Evolutionary conservation across 2,329 filamentous ascomycete species (phyloP).

Genomic region (Leptographium galeiforme): DNA sequence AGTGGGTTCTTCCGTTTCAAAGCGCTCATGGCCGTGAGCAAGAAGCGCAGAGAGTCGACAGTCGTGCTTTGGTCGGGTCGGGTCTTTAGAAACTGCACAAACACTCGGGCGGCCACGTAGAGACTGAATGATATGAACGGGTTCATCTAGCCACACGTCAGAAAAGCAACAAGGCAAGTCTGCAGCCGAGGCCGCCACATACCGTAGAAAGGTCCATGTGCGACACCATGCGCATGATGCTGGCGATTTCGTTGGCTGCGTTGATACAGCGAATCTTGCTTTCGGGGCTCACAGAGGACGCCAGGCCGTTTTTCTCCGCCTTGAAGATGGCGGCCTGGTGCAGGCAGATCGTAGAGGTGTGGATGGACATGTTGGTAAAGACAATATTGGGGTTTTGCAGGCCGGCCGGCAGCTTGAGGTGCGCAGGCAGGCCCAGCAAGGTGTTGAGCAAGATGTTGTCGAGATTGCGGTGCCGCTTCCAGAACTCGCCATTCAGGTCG

Average conservation of each 20-base stretch:
- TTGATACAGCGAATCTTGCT: conserved; percentile 90
- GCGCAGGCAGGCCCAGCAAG: conserved; percentile 65
- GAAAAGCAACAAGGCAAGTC: not conserved
- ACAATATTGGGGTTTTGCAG: conserved; percentile 71
- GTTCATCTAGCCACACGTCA: conserved; percentile 54
- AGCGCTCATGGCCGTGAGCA: conserved; percentile 80
- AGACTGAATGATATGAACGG: conserved; percentile 92
- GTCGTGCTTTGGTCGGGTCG: conserved; percentile 72
- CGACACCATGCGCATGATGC: conserved; percentile 88
- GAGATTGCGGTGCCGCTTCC: conserved; percentile 81
- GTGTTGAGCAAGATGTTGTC: conserved; percentile 86
- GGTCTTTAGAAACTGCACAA: conserved; percentile 92
- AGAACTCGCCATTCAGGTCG: conserved; percentile 86
- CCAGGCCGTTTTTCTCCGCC: conserved; percentile 75
- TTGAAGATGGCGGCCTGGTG: conserved; percentile 98
- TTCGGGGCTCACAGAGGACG: conserved; percentile 65
- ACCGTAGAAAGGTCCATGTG: conserved; percentile 76
- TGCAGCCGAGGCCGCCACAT: conserved; percentile 23
- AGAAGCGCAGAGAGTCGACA: conserved; percentile 72
- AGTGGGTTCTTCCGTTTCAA: conserved; percentile 79
- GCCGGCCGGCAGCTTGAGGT: conserved; percentile 66
- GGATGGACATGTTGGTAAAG: conserved; percentile 93
- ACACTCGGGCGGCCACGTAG: conserved; percentile 89
- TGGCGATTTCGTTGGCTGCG: conserved; percentile 84
- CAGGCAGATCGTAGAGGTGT: conserved; percentile 92